phyloP scores from a whole-genome alignment of 2,329 filamentous ascomycete species.

The Exophiala sideris region DNA sequence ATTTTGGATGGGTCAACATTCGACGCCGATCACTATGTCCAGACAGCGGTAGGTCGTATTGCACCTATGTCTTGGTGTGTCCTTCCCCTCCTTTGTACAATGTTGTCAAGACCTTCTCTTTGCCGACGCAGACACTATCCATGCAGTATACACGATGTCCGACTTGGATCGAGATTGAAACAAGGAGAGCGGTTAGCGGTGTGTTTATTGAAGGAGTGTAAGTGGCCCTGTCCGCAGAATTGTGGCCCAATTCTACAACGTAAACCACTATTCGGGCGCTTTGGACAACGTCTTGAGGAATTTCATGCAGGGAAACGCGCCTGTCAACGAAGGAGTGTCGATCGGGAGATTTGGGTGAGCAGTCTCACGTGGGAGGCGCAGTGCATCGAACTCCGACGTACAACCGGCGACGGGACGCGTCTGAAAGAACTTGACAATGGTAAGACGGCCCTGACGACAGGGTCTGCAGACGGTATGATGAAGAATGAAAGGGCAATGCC shows the following conservation, averaged over 20 bases:
- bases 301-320: constrained; percentile 6
- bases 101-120: constrained; percentile 8
- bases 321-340: constrained; percentile 4
- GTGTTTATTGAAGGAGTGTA: background rate
- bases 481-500: constrained; percentile 9
- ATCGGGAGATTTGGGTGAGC: background rate
- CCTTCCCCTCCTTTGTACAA: background rate
- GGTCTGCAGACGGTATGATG: constrained; percentile 8
- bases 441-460: constrained; percentile 11
- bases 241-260: background rate
- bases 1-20: constrained; percentile 11
- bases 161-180: background rate
- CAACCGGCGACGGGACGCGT: constrained; percentile 16
- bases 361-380: constrained; percentile 1
- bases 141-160: constrained; percentile 9
- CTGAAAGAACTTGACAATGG: constrained; percentile 1
- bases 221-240: background rate
- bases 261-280: background rate
- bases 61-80: constrained; percentile 1
- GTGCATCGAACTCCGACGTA: constrained; percentile 5
- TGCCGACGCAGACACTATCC: constrained; percentile 1
- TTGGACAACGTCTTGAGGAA: background rate
- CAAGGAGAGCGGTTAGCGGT: background rate
- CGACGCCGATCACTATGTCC: constrained; percentile 2
- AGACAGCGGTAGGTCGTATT: background rate